Evolutionary conservation across 2,329 filamentous ascomycete genomes (phyloP), one percentile per base, ranked within the genome.

Genomic region (Plenodomus lindquistii): DNA sequence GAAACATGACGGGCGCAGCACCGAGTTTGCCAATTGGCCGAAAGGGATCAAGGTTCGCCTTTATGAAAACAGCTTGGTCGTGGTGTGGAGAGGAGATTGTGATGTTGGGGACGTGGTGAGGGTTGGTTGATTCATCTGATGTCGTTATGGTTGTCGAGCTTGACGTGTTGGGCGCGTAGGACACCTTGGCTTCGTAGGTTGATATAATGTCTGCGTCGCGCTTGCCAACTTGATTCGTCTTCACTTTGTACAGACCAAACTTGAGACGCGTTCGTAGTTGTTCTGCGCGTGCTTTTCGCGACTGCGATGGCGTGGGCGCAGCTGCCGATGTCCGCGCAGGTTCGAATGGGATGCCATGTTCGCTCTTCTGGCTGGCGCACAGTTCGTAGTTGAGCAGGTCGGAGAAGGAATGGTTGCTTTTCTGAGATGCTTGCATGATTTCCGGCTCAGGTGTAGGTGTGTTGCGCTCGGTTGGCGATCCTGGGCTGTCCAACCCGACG

Each of bases 201-300:
- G 67, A 66, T 10, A 73, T 66, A 35, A 91, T 82, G 73, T 46
- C 84, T 77, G 52, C 89, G 79, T 61, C 54, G 1, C 87, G 85
- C 21, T 88, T 78, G 48, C 81, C 75, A 44, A 84, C 81, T 71
- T 92, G 88, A 50, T 87, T 85, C 2, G 88, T 91, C 48, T 80
- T 81, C 57, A 92, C 78, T 72, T 91, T 91, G 77, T 91, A 91
- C 63, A 81, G 82, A 13, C 87, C 88, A 17, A 91, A 80, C 21
- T 82, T 79, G 15, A 92, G 81, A n/a, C 87, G 81, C 9, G 89
- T 79, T 42, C 81, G 81, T 37, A 91, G 76, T 40, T 84, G 81
- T 63, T 87, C 82, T 17, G 85, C 85, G 72, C 82, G 81, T 80
- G 88, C 69, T 31, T 52, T 66, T 37, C 54, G 45, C 39, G 52